Conservation (phyloP, 177 flowering plant species). For the Vitis hybrid region DNA sequence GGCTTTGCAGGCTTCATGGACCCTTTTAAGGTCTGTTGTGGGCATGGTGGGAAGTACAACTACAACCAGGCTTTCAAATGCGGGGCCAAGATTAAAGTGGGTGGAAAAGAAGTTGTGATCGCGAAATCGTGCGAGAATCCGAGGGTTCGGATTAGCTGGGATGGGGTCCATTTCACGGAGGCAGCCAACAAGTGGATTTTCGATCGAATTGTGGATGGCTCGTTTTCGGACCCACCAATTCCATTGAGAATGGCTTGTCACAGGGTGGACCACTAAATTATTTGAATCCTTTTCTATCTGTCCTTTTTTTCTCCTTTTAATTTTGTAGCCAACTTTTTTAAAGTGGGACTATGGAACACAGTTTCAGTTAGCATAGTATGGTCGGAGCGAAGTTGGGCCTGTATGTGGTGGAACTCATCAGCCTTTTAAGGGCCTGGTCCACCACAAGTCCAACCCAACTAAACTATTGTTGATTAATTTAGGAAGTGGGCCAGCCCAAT, state of each 20-base stretch:
- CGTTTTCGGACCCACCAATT: constrained; percentile 24
- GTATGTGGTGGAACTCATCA: too few species aligned
- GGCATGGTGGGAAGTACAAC: constrained; percentile 85
- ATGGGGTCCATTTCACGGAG: constrained; percentile 75
- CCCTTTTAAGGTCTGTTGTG: constrained; percentile 65
- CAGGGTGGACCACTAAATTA: constrained; percentile 10
- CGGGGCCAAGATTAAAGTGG: constrained; percentile 39
- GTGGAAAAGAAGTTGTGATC: constrained; percentile 52
- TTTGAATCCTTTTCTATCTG: too few species aligned
- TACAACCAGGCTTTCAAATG: constrained; percentile 48
- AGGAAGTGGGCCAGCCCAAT: background rate
- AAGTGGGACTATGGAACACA: background rate
- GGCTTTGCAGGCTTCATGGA: constrained; percentile 44
- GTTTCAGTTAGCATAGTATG: too few species aligned
- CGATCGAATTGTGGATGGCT: constrained; percentile 31
- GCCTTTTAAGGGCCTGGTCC: constrained; percentile 3
- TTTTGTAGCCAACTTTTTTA: constrained; percentile 3
- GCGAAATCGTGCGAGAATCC: constrained; percentile 63
- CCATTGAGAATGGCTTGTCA: constrained; percentile 14
- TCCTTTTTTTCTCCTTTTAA: background rate
- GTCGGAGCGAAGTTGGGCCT: too few species aligned
- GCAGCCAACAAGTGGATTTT: constrained; percentile 74
- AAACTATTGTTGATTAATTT: background rate
- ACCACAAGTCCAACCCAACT: background rate
- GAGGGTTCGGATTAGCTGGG: constrained; percentile 58